A percentile compares a stretch with the other conserved stretches of the same genome.
Conservation (phyloP, 176 grass and related monocot species). For the Carex cristatella region DNA sequence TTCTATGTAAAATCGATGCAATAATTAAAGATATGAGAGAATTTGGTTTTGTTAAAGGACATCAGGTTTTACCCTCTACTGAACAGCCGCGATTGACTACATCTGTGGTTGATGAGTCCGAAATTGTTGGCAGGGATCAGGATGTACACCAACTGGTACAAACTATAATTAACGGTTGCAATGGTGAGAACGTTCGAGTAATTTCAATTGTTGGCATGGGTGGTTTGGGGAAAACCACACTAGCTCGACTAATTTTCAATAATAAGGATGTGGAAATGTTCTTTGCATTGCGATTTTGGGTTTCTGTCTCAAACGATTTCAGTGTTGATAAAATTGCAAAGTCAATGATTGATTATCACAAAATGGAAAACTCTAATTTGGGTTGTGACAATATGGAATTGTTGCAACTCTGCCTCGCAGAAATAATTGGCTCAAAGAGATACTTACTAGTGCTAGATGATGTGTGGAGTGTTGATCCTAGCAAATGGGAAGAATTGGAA, state of each 20-base stretch:
- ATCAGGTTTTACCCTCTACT: background rate
- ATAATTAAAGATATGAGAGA: background rate
- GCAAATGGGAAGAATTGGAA: slow-evolving; percentile 28
- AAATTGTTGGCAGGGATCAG: slow-evolving; percentile 21
- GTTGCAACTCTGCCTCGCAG: background rate
- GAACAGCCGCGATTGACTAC: background rate
- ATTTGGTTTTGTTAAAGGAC: background rate
- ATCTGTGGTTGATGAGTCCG: background rate
- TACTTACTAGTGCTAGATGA: background rate
- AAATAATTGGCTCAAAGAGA: background rate
- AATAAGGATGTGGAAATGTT: background rate
- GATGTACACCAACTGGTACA: slow-evolving; percentile 13
- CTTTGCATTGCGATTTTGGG: slow-evolving; percentile 29
- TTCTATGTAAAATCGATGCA: background rate
- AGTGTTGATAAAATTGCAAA: background rate
- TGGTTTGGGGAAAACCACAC: slow-evolving; percentile 34
- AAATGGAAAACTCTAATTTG: background rate
- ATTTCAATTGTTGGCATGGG: slow-evolving; percentile 43
- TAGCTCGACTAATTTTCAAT: slow-evolving; percentile 33
- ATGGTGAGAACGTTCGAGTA: background rate
- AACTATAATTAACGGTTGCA: background rate
- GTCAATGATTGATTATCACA: background rate
- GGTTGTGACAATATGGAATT: background rate
- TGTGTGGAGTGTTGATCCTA: background rate
- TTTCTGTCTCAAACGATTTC: slow-evolving; percentile 28